Evolutionary conservation across 192 early-diverging fungal genomes (phyloP).

Genomic region (Umbelopsis sp.): DNA sequence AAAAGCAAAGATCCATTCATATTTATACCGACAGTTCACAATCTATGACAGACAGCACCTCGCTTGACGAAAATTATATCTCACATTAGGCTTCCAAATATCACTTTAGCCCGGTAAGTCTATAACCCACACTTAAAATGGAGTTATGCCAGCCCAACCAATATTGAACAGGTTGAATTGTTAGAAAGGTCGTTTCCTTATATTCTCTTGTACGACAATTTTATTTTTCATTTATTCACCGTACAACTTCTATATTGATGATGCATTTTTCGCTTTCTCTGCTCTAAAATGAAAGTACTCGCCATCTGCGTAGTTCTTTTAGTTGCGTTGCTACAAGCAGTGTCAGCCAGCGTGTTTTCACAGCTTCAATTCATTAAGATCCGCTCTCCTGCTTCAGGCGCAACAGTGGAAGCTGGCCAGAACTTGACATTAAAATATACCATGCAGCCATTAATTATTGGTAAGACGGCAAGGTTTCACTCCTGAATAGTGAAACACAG

Average conservation of each 20-base stretch:
- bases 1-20: too few relatives aligned
- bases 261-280: background rate
- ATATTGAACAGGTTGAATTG: too few relatives aligned
- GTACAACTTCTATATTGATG: background rate
- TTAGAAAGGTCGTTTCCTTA: background rate
- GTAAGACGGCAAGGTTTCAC: slow-evolving; percentile 16
- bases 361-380: slow-evolving; percentile 42
- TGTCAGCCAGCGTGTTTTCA: slow-evolving; percentile 26
- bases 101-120: too few relatives aligned
- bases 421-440: slow-evolving; percentile 31
- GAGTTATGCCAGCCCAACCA: too few relatives aligned
- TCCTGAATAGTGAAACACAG: background rate
- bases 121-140: too few relatives aligned
- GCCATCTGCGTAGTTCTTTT: background rate
- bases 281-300: background rate
- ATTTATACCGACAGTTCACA: too few relatives aligned
- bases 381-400: slow-evolving; percentile 25
- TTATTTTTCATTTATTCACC: background rate
- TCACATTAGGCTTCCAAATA: too few relatives aligned
- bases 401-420: slow-evolving; percentile 27
- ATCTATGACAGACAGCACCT: too few relatives aligned
- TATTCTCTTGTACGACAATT: slow-evolving; percentile 11
- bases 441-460: slow-evolving; percentile 35
- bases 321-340: slow-evolving; percentile 24
- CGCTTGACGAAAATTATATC: too few relatives aligned